Percentiles rank a stretch among this genome's conserved stretches.
These are phyloP conservation scores for Wolfiporia cocos DNA, from an alignment of 1,284 basidiomycete species.

Conservation along the genomic window DNA sequence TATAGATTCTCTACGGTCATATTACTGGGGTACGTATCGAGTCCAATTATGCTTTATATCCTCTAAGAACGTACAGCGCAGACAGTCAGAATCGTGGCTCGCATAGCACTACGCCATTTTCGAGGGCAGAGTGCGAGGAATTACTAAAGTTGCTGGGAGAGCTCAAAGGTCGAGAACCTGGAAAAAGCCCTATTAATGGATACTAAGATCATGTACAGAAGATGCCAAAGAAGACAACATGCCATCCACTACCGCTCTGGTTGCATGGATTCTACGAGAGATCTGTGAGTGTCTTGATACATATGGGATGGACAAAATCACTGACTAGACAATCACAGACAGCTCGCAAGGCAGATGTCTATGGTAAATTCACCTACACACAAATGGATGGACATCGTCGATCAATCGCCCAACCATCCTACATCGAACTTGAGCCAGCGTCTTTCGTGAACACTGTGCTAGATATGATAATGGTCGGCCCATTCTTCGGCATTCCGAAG, in stretches of 20 bases:
- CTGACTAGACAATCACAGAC: constrained; percentile 13
- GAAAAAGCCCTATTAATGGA: too few relatives aligned
- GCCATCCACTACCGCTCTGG: constrained; percentile 2
- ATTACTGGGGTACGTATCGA: constrained; percentile 30
- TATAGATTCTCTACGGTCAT: constrained; percentile 43
- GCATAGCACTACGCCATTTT: constrained; percentile 41
- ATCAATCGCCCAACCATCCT: constrained; percentile 11
- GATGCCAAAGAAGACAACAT: neutral
- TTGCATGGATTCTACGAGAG: constrained; percentile 26
- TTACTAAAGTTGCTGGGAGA: constrained; percentile 31
- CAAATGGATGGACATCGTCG: constrained; percentile 23
- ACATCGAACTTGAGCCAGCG: constrained; percentile 13
- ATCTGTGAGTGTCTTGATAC: constrained; percentile 27
- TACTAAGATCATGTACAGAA: too few relatives aligned
- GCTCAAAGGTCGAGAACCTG: constrained; percentile 26
- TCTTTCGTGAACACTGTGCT: constrained; percentile 18
- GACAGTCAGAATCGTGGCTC: constrained; percentile 40
- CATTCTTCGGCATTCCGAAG: constrained; percentile 48
- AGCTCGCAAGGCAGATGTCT: constrained; percentile 40
- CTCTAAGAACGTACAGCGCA: neutral
- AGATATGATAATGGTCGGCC: constrained; percentile 31
- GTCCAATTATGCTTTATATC: neutral
- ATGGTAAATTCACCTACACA: constrained; percentile 35
- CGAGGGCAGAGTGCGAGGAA: constrained; percentile 46
- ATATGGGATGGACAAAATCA: neutral